Base-by-base conservation (phyloP, 176 grass and related monocot genomes). In the Ampelocalamus luodianensis region DNA sequence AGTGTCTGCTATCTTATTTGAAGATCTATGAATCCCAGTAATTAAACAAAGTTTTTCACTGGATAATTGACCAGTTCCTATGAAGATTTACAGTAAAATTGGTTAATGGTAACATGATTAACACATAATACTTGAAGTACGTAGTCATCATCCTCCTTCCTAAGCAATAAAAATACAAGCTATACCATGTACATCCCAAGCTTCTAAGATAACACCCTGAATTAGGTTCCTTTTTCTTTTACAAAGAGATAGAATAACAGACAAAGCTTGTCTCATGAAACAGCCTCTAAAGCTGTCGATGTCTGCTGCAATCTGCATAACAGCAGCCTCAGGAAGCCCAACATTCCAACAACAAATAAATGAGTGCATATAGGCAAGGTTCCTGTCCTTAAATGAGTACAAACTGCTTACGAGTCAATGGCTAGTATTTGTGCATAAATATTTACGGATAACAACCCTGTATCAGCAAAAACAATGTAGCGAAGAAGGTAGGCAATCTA, bases 1-100 rank as follows among this genome's bases (percentile, higher is more conserved):
- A 90, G 79, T 81, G 48, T 23, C 43, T 85, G 77, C 12, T 68
- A 81, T 76, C 23, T 34, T 75, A 67, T 6, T 65, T 72, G 8
- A 74, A 49, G 18, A 71, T 26, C 55, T 65, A 83, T 27, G 8
- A 58, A 77, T 83, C 11, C 54, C 39, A 65, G 14, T 72, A 64
- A 54, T 55, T 32, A 4, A 34, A 73, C 0, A 84, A 65, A 44
- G 26, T 54, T 48, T 77, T 70, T 68, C 45, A 54, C 8, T 20
- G 5, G 58, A 65, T 50, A 76, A 22, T 68, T 77, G 62, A 68
- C 10, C 15, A 55, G 0, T 24, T n/a, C 18, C 24, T 45, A 32
- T 24, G 10, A 78, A 18, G 8, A 63, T 82, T 72, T 78, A 14
- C 10, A 20, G 80, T 72, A 83, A 83, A 65, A 84, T 5, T 73